Conservation (phyloP, 345 rosid species). For the Citrus sp. region DNA sequence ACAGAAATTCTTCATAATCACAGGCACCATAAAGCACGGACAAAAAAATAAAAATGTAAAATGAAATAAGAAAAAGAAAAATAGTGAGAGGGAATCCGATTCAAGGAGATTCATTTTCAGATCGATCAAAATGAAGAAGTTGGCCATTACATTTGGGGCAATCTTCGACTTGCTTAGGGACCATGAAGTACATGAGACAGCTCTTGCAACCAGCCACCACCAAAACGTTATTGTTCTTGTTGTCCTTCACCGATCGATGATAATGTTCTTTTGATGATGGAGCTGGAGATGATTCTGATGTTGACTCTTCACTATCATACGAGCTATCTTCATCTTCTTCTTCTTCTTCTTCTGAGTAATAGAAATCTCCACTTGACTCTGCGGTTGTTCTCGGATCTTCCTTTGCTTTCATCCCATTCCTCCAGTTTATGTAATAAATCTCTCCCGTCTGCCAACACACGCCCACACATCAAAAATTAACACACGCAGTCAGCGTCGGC, state of each 20-base stretch:
- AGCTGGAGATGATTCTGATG: conserved; percentile 56
- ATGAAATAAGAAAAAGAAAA: not conserved
- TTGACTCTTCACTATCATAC: conserved; percentile 68
- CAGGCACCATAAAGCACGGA: conserved; percentile 17
- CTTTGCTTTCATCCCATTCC: conserved; percentile 57
- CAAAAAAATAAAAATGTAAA: not conserved
- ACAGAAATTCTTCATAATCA: conserved; percentile 22
- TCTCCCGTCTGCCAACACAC: conserved; percentile 66
- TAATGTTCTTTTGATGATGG: conserved; percentile 32
- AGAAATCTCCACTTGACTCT: conserved; percentile 36
- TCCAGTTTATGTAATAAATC: conserved; percentile 81
- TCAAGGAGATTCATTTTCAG: conserved; percentile 44
- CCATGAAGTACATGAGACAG: conserved; percentile 93
- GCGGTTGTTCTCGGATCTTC: conserved; percentile 57
- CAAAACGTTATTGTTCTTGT: conserved; percentile 44
- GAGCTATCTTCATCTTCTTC: conserved; percentile 59
- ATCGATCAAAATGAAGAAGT: conserved; percentile 77
- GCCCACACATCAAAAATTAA: not conserved
- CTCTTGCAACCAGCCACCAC: conserved; percentile 96
- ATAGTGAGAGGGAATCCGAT: conserved; percentile 5
- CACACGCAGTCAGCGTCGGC: not conserved
- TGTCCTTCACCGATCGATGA: conserved; percentile 23
- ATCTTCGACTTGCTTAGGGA: conserved; percentile 68
- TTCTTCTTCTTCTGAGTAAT: conserved; percentile 38
- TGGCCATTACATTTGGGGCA: conserved; percentile 86